Evolutionary conservation across 192 early-diverging fungal species (phyloP), one percentile per base, ranked within the genome.

Genomic region (Mortierella claussenii): DNA sequence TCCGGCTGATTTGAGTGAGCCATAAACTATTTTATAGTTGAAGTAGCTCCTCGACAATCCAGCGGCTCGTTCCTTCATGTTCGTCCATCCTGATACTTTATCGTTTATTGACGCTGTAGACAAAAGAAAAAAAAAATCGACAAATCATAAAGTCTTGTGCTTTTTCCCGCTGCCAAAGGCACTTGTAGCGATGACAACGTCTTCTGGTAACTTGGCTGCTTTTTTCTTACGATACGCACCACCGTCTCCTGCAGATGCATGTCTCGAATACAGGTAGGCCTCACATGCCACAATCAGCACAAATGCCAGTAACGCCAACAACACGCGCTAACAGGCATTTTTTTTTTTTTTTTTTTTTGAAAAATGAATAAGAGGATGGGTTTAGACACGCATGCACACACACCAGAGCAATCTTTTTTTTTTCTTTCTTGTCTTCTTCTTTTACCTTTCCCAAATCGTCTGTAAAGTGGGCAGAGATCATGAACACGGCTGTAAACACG

Each of bases 391-490:
- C n/a, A n/a, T n/a, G n/a, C n/a, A n/a, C n/a, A n/a, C n/a, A n/a
- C n/a, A n/a, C n/a, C n/a, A n/a, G n/a, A n/a, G n/a, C n/a, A n/a
- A n/a, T n/a, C n/a, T n/a, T n/a, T n/a, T n/a, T n/a, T n/a, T n/a
- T n/a, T n/a, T n/a, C n/a, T n/a, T n/a, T n/a, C n/a, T n/a, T n/a
- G n/a, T n/a, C n/a, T n/a, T n/a, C n/a, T n/a, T n/a, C 21, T n/a
- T 46, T 33, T 49, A 67, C 54, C 65, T 10, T 76, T 13, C 73
- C 73, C 15, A 76, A 45, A 36, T 76, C 73, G 8, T 61, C 36
- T 11, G 65, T 67, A 37, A 76, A 76, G 24, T 76, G 73, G 31
- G 44, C 64, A 12, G 73, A 76, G 20, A 76, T 66, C 73, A 76
- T 57, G 28, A 56, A 76, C 5, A 76, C 73, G 0, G 73, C 73